Percentiles rank a stretch among this genome's conserved stretches.
These are phyloP conservation scores for Kingdonia uniflora DNA, from an alignment of 164 flowering plant genomes.

Conservation along the genomic window DNA sequence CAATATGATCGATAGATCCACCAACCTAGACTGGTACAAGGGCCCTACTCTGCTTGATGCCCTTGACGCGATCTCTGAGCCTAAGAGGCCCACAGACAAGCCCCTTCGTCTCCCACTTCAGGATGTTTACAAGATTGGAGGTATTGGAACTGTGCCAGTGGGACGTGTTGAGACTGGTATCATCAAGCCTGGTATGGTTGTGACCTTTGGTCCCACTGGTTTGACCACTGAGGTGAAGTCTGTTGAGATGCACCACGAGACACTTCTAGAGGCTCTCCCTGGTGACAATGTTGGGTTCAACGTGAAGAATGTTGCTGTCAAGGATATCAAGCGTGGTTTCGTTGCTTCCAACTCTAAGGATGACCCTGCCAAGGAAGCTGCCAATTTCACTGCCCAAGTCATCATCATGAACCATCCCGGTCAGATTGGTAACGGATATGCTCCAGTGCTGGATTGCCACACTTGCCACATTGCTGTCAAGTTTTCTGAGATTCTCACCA, in stretches of 20 bases:
- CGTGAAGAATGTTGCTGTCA: constrained; percentile 9
- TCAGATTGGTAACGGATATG: constrained; percentile 6
- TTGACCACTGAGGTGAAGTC: constrained; percentile 33
- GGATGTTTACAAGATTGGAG: constrained; percentile 26
- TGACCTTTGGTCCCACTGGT: constrained; percentile 29
- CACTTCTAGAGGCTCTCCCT: constrained; percentile 3
- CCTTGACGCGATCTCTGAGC: constrained; percentile 27
- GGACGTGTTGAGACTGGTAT: constrained; percentile 20
- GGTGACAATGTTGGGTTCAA: constrained; percentile 8
- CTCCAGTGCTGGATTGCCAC: constrained; percentile 7
- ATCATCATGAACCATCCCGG: constrained; percentile 34
- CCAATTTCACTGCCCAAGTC: constrained; percentile 33
- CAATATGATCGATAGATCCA: constrained; percentile 24
- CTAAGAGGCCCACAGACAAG: constrained; percentile 39
- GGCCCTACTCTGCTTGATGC: constrained; percentile 41
- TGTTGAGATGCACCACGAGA: constrained; percentile 18
- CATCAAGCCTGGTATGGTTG: constrained; percentile 30
- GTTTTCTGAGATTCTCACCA: constrained; percentile 32
- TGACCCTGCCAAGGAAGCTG: constrained; percentile 34
- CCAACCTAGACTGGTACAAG: constrained; percentile 39
- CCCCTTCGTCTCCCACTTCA: constrained; percentile 18
- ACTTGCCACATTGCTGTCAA: constrained; percentile 34
- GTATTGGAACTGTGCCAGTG: constrained; percentile 35
- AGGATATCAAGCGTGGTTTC: constrained; percentile 15
- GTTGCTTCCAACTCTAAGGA: constrained; percentile 37